Conservation (phyloP, 78 protist species). For the Polysphondylium violaceum region DNA sequence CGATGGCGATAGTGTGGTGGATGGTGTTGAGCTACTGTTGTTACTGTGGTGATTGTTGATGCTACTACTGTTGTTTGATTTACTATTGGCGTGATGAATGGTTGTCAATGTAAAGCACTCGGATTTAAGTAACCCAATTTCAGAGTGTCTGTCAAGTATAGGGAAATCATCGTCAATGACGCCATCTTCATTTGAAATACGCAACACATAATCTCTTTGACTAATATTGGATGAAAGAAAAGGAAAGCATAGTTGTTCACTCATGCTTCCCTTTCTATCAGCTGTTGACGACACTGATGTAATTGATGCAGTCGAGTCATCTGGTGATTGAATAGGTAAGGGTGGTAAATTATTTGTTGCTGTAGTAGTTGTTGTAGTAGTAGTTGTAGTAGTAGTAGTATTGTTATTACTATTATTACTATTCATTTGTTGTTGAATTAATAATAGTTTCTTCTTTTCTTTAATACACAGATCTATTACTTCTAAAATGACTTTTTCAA, state of each 20-base stretch:
- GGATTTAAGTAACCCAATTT: conserved; percentile 21
- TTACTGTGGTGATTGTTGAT: no score
- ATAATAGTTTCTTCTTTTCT: conserved; percentile 26
- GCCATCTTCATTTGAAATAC: conserved; percentile 47
- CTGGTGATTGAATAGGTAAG: conserved; percentile 8
- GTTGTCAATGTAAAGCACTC: conserved; percentile 1
- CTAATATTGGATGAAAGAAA: conserved; percentile 8
- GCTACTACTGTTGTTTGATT: no score
- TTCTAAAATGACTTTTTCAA: conserved; percentile 37
- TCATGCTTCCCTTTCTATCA: not conserved
- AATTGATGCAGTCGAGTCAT: not conserved
- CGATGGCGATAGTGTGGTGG: no score
- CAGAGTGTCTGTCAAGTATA: conserved; percentile 7
- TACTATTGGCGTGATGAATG: no score
- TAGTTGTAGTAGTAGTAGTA: not conserved
- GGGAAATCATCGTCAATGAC: conserved; percentile 19
- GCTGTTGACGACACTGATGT: not conserved
- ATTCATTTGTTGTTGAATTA: not conserved
- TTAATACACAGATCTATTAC: conserved; percentile 45
- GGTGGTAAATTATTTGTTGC: not conserved
- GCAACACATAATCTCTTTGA: conserved; percentile 9
- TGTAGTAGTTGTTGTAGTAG: not conserved
- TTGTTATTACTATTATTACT: not conserved
- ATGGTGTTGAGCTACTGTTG: no score
- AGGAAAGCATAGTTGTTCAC: conserved; percentile 24